Conservation (phyloP, 176 grass and related monocot species). For the Oryza meyeriana region DNA sequence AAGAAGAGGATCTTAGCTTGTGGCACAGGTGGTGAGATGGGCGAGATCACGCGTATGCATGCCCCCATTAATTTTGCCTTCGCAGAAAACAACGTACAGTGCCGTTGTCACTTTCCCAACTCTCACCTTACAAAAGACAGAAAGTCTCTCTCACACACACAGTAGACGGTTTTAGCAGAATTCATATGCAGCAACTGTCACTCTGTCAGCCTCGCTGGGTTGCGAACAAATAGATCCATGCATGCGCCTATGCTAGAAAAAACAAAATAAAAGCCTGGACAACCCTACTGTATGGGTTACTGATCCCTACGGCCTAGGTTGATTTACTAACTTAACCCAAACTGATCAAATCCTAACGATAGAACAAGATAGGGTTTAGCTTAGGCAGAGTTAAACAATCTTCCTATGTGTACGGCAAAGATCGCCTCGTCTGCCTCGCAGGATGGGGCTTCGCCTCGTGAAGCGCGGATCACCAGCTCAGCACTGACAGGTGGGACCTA, state of each 20-base stretch:
- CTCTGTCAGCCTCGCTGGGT: not conserved
- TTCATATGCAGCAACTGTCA: not conserved
- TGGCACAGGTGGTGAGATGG: not conserved
- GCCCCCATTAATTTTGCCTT: no score
- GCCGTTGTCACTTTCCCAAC: not conserved
- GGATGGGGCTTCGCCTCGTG: not conserved
- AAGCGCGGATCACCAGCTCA: not conserved
- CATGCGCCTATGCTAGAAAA: not conserved
- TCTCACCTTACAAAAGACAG: not conserved
- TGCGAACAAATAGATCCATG: not conserved
- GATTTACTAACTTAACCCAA: not conserved
- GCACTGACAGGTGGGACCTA: not conserved
- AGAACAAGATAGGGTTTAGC: not conserved
- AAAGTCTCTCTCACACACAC: not conserved
- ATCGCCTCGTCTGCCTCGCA: constrained; percentile 1
- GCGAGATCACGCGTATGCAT: no score
- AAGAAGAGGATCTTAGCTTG: not conserved
- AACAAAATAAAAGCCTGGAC: constrained; percentile 8
- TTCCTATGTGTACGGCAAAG: constrained; percentile 26
- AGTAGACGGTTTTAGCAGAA: not conserved
- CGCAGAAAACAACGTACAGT: not conserved
- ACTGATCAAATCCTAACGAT: not conserved
- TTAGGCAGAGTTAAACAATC: not conserved
- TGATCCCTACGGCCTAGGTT: constrained; percentile 39
- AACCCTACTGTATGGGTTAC: constrained; percentile 24